Evolutionary conservation across 306 rosid genomes (phyloP), one percentile per base, ranked within the genome.

Genomic region (Trifolium pratense): DNA sequence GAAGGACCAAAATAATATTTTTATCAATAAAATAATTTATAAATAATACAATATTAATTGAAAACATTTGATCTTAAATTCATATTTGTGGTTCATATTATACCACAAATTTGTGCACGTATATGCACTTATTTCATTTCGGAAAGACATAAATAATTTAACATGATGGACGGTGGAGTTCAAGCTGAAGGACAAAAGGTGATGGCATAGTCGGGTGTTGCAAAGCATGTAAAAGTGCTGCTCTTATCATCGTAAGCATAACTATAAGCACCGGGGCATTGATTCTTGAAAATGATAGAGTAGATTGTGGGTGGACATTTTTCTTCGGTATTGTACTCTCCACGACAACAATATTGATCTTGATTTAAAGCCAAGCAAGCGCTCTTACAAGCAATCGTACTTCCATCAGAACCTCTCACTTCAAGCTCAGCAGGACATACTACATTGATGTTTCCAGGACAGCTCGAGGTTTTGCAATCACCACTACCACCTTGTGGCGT

Each of bases 181-280:
- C 43, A 48, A 48, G 10, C 1, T 48, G 55, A 86, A 18, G 93
- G 90, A 9, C 96, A 88, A 74, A 88, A 87, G 0, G 89, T 88
- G 36, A 91, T 64, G n/a, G 4, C 75, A 23, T 91, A 91, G 32
- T 84, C 31, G 3, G 92, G 80, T 0, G 82, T 69, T 3, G 66
- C 83, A 1, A 26, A 15, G 51, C 97, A 91, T 0, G 90, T 86
- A 61, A 91, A 89, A 1, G 85, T 78, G 78, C 85, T 76, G 3
- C 0, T 82, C 23, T 66, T 71, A 12, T 86, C 93, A 18, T 91
- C 97, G 9, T 59, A 82, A 39, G 97, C 89, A 11, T 89, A 87
- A 66, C 88, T 86, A 60, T 87, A 87, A 21, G 96, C 97, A 26
- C 66, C 86, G 7, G 93, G 96, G 7, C 97, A 92, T 16, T 85